Evolutionary conservation across 352 stramenopile species (phyloP).

Genomic region (Phytophthora megakarya): DNA sequence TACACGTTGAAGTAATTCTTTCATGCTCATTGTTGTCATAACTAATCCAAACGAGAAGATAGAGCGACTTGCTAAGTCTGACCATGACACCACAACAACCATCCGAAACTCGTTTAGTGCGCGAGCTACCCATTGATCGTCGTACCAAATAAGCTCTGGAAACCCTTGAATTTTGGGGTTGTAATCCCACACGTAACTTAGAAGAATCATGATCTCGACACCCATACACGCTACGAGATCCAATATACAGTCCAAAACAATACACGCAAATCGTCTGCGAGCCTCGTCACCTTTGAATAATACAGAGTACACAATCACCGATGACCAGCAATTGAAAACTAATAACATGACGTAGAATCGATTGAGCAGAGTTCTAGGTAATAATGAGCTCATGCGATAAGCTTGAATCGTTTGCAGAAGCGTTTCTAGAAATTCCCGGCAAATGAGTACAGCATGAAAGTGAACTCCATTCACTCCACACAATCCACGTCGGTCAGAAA

Average conservation of each 20-base stretch:
- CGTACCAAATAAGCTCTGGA: background rate
- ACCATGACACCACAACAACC: background rate
- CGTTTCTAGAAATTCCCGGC: slow-evolving; percentile 8
- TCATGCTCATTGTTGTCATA: background rate
- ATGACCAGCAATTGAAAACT: slow-evolving; percentile 23
- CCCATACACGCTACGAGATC: background rate
- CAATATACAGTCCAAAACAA: slow-evolving; percentile 1
- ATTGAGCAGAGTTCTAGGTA: slow-evolving; percentile 22
- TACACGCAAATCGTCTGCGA: background rate
- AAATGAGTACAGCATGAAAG: slow-evolving; percentile 6
- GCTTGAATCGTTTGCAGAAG: slow-evolving; percentile 16
- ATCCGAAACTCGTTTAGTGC: background rate
- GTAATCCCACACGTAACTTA: background rate
- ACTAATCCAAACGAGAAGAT: background rate
- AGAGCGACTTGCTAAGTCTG: background rate
- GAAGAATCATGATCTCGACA: background rate
- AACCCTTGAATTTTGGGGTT: background rate
- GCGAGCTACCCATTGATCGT: background rate
- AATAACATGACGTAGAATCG: slow-evolving; percentile 27
- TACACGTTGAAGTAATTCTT: background rate
- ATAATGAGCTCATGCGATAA: slow-evolving; percentile 20
- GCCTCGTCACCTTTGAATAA: background rate
- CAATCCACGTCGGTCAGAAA: background rate
- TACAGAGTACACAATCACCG: background rate
- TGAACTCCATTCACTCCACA: background rate